Base-by-base conservation (phyloP, 805 yeast genomes). In the Starmerella bombi region DNA sequence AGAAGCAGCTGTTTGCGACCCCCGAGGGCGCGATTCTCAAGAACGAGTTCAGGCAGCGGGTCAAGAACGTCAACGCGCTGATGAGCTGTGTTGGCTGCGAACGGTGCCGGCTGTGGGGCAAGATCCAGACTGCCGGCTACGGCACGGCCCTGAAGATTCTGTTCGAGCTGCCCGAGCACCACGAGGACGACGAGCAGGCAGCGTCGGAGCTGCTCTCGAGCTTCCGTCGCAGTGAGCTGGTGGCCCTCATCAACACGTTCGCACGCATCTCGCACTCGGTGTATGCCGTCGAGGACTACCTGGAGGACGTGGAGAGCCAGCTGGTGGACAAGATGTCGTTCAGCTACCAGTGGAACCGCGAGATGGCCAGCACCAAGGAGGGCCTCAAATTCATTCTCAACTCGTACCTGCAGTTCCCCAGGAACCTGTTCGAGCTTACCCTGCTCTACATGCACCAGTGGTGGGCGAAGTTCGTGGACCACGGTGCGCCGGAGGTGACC, bases 21-120 rank as follows among this genome's bases (percentile, higher is more conserved):
- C 57, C 59, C 3, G 61, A 68, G 43, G 64, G 62, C n/a, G 43
- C 34, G 25, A 62, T 59, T 2, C 68, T 88, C 43, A 91, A 91
- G 54, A 77, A 78, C 48, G 97, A 91, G 53, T 86, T 91, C 64
- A 72, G 88, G 46, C 61, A 71, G 29, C 77, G 93, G 38, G 93
- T 91, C 60, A 77, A 75, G 55, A 91, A 91, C 57, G 93, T 91
- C 19, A 77, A 93, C 17, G 78, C 82, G 37, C 75, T 91, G 33
- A 91, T 91, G 96, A 95, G 88, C 59, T 91, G 99, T 64, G 97
- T 91, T 31, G 96, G 94, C 29, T 91, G 99, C 65, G 98, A 91
- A 58, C 71, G 96, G 57, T 91, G 99, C 60, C 73, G 96, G 54
- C 67, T 91, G 61, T 91, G 99, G 99, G 98, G 98, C 8, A 91